Conservation (phyloP, 2,329 filamentous ascomycete species). For the Stachybotrys elegans region DNA sequence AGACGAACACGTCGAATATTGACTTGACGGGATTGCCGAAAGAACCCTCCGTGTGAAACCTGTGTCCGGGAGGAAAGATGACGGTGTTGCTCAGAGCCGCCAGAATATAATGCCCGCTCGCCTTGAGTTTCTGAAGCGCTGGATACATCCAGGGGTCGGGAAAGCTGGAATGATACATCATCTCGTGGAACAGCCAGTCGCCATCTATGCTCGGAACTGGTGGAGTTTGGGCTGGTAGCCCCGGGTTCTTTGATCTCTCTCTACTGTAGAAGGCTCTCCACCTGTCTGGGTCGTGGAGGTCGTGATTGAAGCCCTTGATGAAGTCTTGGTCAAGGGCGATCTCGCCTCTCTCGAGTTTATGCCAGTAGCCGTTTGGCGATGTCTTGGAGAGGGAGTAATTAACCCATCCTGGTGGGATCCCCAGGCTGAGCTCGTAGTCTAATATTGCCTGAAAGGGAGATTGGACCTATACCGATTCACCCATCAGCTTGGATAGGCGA, state of each 20-base stretch:
- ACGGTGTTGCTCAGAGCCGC: conserved; percentile 88
- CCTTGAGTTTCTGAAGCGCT: conserved; percentile 64
- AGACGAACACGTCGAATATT: conserved; percentile 83
- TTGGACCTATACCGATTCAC: conserved; percentile 72
- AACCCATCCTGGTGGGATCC: conserved; percentile 83
- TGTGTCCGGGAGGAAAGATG: conserved; percentile 73
- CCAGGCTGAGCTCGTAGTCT: conserved; percentile 73
- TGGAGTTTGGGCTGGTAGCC: conserved; percentile 40
- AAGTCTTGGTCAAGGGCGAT: conserved; percentile 70
- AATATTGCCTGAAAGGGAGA: conserved; percentile 92
- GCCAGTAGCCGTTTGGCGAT: conserved; percentile 79
- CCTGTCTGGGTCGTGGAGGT: conserved; percentile 60
- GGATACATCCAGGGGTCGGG: conserved; percentile 88
- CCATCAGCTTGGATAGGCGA: too few relatives aligned
- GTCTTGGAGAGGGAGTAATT: conserved; percentile 83
- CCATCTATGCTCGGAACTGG: conserved; percentile 69
- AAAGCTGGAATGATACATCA: conserved; percentile 70
- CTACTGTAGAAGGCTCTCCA: conserved; percentile 64
- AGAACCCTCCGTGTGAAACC: conserved; percentile 50
- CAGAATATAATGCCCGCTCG: conserved; percentile 61
- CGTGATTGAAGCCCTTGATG: conserved; percentile 69
- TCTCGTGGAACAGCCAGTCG: conserved; percentile 78
- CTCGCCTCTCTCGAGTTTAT: conserved; percentile 78
- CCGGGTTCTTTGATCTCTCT: conserved; percentile 36
- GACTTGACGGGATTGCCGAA: conserved; percentile 53